phyloP scores from a whole-genome alignment of 371 early-diverging fungal species.

The Syncephalis plumigaleata region DNA sequence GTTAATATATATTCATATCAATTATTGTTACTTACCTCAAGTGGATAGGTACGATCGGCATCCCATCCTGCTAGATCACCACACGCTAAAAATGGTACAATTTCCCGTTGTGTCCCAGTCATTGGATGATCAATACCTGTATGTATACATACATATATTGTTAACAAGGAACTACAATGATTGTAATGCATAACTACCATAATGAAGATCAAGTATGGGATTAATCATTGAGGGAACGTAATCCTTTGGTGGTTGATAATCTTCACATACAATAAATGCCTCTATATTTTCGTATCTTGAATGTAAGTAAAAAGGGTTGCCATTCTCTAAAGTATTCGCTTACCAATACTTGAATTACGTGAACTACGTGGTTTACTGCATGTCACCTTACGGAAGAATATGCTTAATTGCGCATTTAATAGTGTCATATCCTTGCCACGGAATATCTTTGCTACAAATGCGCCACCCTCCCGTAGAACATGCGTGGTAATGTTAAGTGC shows the following conservation, averaged over 20 bases:
- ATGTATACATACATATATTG: background rate
- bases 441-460: constrained; percentile 95
- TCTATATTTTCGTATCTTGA: constrained; percentile 23
- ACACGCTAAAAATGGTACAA: constrained; percentile 83
- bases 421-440: constrained; percentile 83
- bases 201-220: constrained; percentile 62
- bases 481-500: constrained; percentile 91
- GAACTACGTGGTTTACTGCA: constrained; percentile 93
- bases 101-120: constrained; percentile 49
- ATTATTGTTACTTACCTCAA: constrained; percentile 21
- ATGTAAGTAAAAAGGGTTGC: background rate
- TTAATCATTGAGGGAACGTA: constrained; percentile 80
- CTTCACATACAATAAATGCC: constrained; percentile 85
- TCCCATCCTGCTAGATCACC: constrained; percentile 80
- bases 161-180: background rate
- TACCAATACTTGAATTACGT: constrained; percentile 76
- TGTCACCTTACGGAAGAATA: constrained; percentile 77
- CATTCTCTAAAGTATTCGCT: background rate
- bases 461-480: constrained; percentile 73
- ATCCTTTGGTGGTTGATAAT: constrained; percentile 63
- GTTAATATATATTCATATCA: background rate
- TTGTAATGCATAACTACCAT: constrained; percentile 18
- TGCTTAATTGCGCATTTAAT: constrained; percentile 77
- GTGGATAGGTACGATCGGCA: constrained; percentile 64
- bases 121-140: constrained; percentile 35